Evolutionary conservation across 176 grass and related monocot species (phyloP).

Genomic region (Oryza coarctata): DNA sequence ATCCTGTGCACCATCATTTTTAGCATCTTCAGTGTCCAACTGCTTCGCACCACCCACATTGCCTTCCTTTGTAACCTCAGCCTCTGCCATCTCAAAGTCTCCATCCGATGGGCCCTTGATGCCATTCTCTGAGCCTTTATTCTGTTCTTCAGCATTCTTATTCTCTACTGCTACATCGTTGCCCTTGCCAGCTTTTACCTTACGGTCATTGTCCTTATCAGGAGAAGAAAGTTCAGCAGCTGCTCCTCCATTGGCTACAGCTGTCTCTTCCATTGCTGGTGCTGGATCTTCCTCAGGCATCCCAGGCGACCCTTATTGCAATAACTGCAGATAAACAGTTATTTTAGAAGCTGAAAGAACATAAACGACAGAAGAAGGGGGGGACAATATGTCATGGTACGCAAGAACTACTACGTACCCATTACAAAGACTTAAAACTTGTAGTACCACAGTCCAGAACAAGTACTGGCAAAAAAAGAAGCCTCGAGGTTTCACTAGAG

Average conservation of each 20-base stretch:
- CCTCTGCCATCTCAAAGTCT: conserved; percentile 43
- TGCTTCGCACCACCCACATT: conserved; percentile 16
- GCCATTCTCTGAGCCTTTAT: conserved; percentile 41
- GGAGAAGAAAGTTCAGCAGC: conserved; percentile 18
- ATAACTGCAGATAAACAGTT: conserved; percentile 31
- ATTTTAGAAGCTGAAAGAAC: neutral
- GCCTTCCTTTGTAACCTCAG: conserved; percentile 30
- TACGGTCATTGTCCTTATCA: conserved; percentile 20
- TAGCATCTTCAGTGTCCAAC: conserved; percentile 28
- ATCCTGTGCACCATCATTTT: conserved; percentile 12
- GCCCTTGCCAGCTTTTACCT: conserved; percentile 29
- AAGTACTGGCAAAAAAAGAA: neutral
- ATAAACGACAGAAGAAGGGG: neutral
- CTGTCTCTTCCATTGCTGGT: conserved; percentile 36
- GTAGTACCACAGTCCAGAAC: neutral
- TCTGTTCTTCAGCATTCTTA: conserved; percentile 28
- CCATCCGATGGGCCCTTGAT: conserved; percentile 1
- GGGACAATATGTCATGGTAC: neutral
- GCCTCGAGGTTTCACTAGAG: neutral
- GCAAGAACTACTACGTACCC: neutral
- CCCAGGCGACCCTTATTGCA: conserved; percentile 28
- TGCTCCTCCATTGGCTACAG: conserved; percentile 43
- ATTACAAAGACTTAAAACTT: neutral
- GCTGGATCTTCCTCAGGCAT: conserved; percentile 39
- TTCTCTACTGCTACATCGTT: conserved; percentile 4